These are phyloP conservation scores for Bertia moriformis DNA, from an alignment of 2,329 filamentous ascomycete genomes.

Conservation along the genomic window DNA sequence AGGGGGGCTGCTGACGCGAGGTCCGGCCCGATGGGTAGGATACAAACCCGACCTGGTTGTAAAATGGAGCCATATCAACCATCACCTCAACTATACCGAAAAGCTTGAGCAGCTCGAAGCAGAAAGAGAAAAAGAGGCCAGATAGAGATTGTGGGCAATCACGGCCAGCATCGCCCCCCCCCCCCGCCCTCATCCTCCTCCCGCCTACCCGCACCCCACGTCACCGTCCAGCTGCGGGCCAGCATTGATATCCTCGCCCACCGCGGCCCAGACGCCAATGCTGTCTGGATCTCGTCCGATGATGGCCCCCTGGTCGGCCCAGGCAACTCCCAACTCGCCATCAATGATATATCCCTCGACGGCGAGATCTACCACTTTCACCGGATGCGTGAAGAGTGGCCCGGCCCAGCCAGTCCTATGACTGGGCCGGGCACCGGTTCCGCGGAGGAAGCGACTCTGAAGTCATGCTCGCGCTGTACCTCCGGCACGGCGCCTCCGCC, in stretches of 20 bases:
- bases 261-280: conserved; percentile 14
- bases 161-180: no score
- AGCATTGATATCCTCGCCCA: conserved; percentile 12
- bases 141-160: no score
- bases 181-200: no score
- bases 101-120: no score
- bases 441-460: conserved; percentile 31
- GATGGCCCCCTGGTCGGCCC: conserved; percentile 12
- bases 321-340: conserved; percentile 33
- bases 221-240: conserved; percentile 8
- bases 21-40: no score
- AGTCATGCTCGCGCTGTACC: conserved; percentile 35
- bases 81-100: no score
- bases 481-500: conserved; percentile 22
- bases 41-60: no score
- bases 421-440: conserved; percentile 25
- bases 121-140: no score
- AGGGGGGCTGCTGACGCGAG: no score
- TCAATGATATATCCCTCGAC: conserved; percentile 31
- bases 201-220: no score
- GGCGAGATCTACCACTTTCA: conserved; percentile 42
- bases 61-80: no score
- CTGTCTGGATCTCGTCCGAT: conserved; percentile 12
- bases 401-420: no score
- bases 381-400: conserved; percentile 19